Conservation (phyloP, 2,329 filamentous ascomycete genomes). For the Pseudocercospora fuligena region DNA sequence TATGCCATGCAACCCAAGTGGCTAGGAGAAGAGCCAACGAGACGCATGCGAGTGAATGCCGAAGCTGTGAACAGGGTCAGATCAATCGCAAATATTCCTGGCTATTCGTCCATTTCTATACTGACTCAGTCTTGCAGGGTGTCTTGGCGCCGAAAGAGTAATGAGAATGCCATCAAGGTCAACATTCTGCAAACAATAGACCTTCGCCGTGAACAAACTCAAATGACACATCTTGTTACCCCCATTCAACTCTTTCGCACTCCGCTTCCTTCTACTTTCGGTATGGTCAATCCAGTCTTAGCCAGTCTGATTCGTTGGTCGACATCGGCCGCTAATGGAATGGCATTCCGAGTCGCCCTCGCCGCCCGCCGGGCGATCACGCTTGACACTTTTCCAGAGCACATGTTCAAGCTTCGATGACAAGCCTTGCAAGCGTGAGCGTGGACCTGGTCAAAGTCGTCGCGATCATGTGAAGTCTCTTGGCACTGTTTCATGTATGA, state of each 20-base stretch:
- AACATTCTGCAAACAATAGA: background rate
- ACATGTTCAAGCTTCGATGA: background rate
- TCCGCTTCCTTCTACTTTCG: conserved; percentile 1
- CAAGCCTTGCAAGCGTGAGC: background rate
- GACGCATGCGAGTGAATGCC: conserved; percentile 32
- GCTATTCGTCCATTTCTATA: background rate
- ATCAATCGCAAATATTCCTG: background rate
- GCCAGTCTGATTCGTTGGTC: background rate
- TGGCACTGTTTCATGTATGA: background rate
- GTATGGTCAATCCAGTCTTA: background rate
- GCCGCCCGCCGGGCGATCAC: background rate
- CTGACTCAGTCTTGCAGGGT: background rate
- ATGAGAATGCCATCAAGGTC: background rate
- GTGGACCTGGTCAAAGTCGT: background rate
- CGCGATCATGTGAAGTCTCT: background rate
- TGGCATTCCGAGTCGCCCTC: background rate
- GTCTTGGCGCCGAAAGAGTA: background rate
- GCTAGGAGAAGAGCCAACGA: conserved; percentile 46
- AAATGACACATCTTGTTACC: conserved; percentile 7
- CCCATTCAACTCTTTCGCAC: background rate
- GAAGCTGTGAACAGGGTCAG: conserved; percentile 31
- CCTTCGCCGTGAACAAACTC: background rate
- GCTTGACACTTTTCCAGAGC: background rate
- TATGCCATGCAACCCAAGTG: conserved; percentile 48
- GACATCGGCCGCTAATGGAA: background rate